phyloP scores from a whole-genome alignment of 176 grass and related monocot species.

The Urochloa ruziziensis region DNA sequence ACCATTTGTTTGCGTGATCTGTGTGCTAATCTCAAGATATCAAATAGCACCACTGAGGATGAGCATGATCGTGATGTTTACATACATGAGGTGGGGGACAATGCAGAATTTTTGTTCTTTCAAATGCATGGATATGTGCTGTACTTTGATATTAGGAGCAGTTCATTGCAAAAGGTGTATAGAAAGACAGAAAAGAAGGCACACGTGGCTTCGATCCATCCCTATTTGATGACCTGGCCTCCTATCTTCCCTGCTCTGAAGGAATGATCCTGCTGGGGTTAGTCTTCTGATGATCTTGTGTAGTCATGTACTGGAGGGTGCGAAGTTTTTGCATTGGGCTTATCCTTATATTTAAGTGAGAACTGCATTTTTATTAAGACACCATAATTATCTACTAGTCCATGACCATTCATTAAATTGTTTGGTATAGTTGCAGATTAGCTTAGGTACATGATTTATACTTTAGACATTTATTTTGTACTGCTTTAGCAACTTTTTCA shows the following conservation, averaged over 20 bases:
- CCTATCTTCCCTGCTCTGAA: conserved; percentile 3
- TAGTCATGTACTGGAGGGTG: too few species aligned
- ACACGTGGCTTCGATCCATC: not conserved
- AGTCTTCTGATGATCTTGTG: not conserved
- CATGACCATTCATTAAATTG: not conserved
- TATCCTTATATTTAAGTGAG: not conserved
- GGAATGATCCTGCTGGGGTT: conserved; percentile 1
- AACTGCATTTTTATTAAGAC: not conserved
- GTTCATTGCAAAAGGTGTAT: not conserved
- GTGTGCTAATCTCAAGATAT: not conserved
- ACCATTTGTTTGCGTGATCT: not conserved
- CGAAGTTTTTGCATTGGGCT: not conserved
- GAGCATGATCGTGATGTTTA: not conserved
- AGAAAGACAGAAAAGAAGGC: not conserved
- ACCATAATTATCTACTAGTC: not conserved
- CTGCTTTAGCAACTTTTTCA: not conserved
- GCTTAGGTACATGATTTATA: not conserved
- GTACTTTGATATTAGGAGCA: conserved; percentile 17
- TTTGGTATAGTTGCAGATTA: not conserved
- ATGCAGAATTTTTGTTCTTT: not conserved
- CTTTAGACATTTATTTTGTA: not conserved
- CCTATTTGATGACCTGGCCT: conserved; percentile 13
- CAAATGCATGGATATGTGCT: not conserved
- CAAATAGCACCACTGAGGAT: not conserved
- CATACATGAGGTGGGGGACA: not conserved